Conservation (phyloP, 768 basidiomycete species). For the Leccinum longicurvipes region DNA sequence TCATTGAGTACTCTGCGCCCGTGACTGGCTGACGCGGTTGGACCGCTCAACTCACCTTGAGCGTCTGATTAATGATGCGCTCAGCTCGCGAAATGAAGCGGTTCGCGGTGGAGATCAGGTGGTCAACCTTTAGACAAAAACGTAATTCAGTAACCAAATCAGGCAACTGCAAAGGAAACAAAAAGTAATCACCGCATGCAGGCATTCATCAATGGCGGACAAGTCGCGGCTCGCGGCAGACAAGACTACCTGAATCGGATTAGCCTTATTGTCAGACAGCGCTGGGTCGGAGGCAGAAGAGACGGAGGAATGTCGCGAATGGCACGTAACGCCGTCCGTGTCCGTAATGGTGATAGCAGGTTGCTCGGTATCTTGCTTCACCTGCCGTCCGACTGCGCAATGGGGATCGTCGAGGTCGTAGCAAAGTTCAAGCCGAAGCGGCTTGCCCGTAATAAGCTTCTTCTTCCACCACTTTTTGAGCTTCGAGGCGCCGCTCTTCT, state of each 20-base stretch:
- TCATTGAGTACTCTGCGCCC: background rate
- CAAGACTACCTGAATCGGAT: constrained; percentile 47
- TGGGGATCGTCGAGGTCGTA: constrained; percentile 39
- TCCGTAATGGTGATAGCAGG: constrained; percentile 23
- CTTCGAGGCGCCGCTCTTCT: constrained; percentile 42
- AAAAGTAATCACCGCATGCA: constrained; percentile 46
- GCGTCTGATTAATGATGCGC: constrained; percentile 50
- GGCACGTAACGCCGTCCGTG: constrained; percentile 20
- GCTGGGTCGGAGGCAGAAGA: constrained; percentile 6
- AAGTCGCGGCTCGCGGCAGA: constrained; percentile 56
- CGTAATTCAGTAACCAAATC: constrained; percentile 6
- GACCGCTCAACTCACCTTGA: constrained; percentile 43
- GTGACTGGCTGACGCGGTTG: background rate
- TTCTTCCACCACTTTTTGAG: constrained; percentile 65
- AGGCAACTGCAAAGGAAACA: constrained; percentile 6
- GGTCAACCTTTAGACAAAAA: constrained; percentile 43
- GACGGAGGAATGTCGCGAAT: constrained; percentile 7
- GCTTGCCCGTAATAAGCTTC: constrained; percentile 45
- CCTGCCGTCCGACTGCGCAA: constrained; percentile 39
- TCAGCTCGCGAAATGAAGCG: constrained; percentile 58
- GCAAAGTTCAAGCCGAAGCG: constrained; percentile 37
- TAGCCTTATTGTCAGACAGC: constrained; percentile 37
- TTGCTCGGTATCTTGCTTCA: constrained; percentile 25
- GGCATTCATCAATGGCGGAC: constrained; percentile 48
- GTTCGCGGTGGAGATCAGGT: constrained; percentile 50